Base-by-base conservation (phyloP, 2,329 filamentous ascomycete species). In the Pseudocercospora macadamiae region DNA sequence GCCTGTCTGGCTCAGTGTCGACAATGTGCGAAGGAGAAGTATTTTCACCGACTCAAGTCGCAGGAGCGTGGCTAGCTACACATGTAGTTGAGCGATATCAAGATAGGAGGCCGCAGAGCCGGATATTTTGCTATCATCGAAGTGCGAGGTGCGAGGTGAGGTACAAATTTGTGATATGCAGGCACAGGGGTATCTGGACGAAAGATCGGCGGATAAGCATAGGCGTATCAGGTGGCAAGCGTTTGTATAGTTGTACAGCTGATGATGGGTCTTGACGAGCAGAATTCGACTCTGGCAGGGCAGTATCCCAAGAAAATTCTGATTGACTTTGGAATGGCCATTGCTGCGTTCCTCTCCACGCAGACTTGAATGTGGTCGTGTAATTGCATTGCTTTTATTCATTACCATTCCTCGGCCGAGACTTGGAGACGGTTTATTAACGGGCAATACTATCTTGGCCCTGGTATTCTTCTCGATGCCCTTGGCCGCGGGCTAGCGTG, bases 191-290 rank as follows among this genome's bases (percentile, higher is more conserved):
- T 53, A 21, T 12, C 14, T 23, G 19, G 42, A 28, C 25, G 42
- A 30, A 44, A n/a, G 55, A 57, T 58, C 55, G 55, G 55, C 55
- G 39, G 55, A 58, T 58, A 54, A 58, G 36, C 52, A 30, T 58
- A 48, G 55, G 55, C 49, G 49, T 32, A 47, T 16, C 19, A 42
- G 23, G 42, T 47, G 42, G 28, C 12, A 32, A 6, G 28, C 6
- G 6, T 32, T 32, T 32, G 6, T 32, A 7, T 6, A 32, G 28
- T 12, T 32, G 28, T 32, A 12, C 28, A 7, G 28, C 6, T 32
- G 28, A 12, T 32, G 6, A 7, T 32, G 28, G 28, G 28, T 6
- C 6, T 32, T 7, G 28, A 7, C 28, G 28, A 7, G 28, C 6
- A 6, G 12, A 32, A 12, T 32, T 32, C 28, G 28, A 32, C 12